These are phyloP conservation scores for Cladosporium phlei DNA, from an alignment of 2,329 filamentous ascomycete species.

Conservation along the genomic window DNA sequence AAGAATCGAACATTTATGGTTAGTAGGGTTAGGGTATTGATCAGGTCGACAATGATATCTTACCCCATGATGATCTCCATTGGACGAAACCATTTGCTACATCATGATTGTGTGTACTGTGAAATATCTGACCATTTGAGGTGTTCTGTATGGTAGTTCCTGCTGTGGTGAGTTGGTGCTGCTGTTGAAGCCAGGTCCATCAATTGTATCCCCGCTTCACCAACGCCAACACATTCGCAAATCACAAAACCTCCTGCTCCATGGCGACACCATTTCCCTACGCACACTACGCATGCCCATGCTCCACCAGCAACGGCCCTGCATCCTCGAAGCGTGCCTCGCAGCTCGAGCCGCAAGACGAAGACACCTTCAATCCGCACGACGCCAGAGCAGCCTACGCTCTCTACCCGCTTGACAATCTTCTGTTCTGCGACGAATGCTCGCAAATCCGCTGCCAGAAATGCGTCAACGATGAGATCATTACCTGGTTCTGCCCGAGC, in stretches of 20 bases:
- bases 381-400: slow-evolving; percentile 83
- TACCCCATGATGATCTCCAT: too few relatives aligned
- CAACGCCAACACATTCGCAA: not conserved
- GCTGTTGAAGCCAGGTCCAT: too few relatives aligned
- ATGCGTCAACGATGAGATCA: slow-evolving; percentile 88
- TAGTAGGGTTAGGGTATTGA: too few relatives aligned
- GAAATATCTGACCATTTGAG: too few relatives aligned
- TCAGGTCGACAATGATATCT: too few relatives aligned
- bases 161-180: too few relatives aligned
- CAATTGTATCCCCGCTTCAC: not conserved
- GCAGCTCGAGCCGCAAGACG: slow-evolving; percentile 51
- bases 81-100: too few relatives aligned
- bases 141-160: too few relatives aligned
- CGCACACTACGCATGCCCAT: slow-evolving; percentile 61
- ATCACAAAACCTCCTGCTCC: not conserved
- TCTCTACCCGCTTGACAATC: slow-evolving; percentile 85
- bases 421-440: slow-evolving; percentile 96
- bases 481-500: slow-evolving; percentile 91
- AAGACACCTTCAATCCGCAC: slow-evolving; percentile 79
- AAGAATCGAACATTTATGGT: too few relatives aligned
- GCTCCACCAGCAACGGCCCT: slow-evolving; percentile 43
- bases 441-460: slow-evolving; percentile 90
- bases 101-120: too few relatives aligned
- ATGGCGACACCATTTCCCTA: slow-evolving; percentile 45
- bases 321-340: slow-evolving; percentile 32